Percentiles rank a stretch among this genome's conserved stretches.
These are phyloP conservation scores for Leccinum solheimii DNA, from an alignment of 1,284 basidiomycete genomes.

Conservation along the genomic window DNA sequence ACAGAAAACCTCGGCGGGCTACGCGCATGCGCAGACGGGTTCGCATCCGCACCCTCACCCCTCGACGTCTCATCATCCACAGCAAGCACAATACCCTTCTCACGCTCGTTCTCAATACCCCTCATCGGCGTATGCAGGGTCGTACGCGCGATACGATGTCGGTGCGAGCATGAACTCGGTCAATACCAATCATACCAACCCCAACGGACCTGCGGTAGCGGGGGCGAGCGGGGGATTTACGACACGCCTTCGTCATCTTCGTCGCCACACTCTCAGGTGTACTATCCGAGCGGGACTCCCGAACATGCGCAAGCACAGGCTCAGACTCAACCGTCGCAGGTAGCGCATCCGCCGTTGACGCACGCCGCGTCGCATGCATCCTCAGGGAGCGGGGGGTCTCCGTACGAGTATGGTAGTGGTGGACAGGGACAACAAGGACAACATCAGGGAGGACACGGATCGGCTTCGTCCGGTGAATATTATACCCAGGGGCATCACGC, in stretches of 20 bases:
- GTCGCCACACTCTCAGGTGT: conserved; percentile 27
- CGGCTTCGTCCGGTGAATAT: conserved; percentile 28
- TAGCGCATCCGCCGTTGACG: conserved; percentile 19
- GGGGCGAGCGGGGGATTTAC: conserved; percentile 24
- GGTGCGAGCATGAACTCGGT: conserved; percentile 12
- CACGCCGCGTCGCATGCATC: conserved; percentile 25
- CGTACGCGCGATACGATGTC: conserved; percentile 29
- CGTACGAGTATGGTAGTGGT: conserved; percentile 28
- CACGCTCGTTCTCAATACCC: conserved; percentile 30
- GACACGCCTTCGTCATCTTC: conserved; percentile 25
- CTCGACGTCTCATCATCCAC: conserved; percentile 32
- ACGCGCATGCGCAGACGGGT: conserved; percentile 28
- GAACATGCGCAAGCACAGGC: conserved; percentile 7
- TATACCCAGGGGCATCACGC: conserved; percentile 22
- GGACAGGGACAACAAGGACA: conserved; percentile 14
- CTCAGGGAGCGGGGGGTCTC: conserved; percentile 26
- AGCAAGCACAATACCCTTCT: conserved; percentile 33
- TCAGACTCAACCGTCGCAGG: conserved; percentile 21
- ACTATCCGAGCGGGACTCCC: conserved; percentile 24
- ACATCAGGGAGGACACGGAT: not conserved
- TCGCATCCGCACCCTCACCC: conserved; percentile 32
- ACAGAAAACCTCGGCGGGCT: conserved; percentile 30
- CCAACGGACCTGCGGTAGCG: conserved; percentile 12
- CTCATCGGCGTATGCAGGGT: conserved; percentile 22
- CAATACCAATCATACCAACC: conserved; percentile 10